phyloP scores from a whole-genome alignment of 768 basidiomycete species.

The Suillus americanus region DNA sequence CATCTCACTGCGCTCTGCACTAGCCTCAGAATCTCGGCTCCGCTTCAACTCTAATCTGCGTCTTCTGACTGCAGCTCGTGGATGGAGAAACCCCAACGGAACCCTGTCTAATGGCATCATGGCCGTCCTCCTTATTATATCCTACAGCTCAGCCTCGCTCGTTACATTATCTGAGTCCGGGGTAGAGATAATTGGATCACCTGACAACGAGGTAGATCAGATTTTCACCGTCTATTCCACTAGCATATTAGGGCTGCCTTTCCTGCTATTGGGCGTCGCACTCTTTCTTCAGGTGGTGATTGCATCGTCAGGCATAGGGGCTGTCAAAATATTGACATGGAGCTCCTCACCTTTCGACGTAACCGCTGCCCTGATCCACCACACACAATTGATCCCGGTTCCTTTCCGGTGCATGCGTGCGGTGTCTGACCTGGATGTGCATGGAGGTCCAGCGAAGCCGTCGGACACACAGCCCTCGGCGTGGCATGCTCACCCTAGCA shows the following conservation, averaged over 20 bases:
- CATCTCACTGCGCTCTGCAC: slow-evolving; percentile 26
- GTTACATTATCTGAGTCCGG: slow-evolving; percentile 9
- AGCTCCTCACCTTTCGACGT: slow-evolving; percentile 32
- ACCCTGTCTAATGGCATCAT: slow-evolving; percentile 19
- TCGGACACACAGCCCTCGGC: slow-evolving; percentile 23
- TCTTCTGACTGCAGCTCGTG: slow-evolving; percentile 21
- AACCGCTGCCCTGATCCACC: slow-evolving; percentile 28
- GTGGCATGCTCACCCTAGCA: slow-evolving; percentile 24
- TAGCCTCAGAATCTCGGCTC: slow-evolving; percentile 26
- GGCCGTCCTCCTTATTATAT: slow-evolving; percentile 28
- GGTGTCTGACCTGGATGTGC: slow-evolving; percentile 12
- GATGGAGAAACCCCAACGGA: slow-evolving; percentile 23
- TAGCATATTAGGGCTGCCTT: slow-evolving; percentile 14
- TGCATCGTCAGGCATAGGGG: slow-evolving; percentile 19
- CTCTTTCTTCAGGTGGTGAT: slow-evolving; percentile 24
- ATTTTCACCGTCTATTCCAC: neutral
- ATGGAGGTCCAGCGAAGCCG: slow-evolving; percentile 16
- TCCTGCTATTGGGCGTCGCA: slow-evolving; percentile 26
- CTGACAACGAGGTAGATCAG: no score
- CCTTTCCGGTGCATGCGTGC: slow-evolving; percentile 26
- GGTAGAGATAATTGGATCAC: no score
- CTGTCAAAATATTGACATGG: slow-evolving; percentile 30
- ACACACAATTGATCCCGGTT: slow-evolving; percentile 21
- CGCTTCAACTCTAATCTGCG: slow-evolving; percentile 31
- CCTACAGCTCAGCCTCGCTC: slow-evolving; percentile 28